These are phyloP conservation scores for Hypoxylon lienhwacheense DNA, from an alignment of 495 filamentous ascomycete genomes.

Conservation along the genomic window DNA sequence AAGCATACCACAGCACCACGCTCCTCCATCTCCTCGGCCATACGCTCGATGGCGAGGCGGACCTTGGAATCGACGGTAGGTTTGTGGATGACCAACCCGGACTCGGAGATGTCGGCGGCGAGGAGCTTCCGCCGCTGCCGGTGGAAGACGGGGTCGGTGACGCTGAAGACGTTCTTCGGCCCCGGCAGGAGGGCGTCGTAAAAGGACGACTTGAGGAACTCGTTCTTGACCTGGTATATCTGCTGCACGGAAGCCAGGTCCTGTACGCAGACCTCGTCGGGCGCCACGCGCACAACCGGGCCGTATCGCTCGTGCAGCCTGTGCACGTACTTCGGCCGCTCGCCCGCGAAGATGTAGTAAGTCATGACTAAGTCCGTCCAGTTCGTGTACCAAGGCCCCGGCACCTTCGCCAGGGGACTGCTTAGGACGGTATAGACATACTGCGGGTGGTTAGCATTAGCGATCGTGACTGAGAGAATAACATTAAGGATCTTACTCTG, in stretches of 20 bases:
- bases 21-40: conserved; percentile 33
- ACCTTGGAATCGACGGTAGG: conserved; percentile 30
- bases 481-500: conserved; percentile 8
- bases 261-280: conserved; percentile 44
- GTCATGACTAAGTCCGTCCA: conserved; percentile 41
- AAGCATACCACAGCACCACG: conserved; percentile 20
- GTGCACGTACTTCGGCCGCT: conserved; percentile 45
- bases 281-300: conserved; percentile 49
- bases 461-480: not conserved
- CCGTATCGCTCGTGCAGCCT: conserved; percentile 49
- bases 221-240: conserved; percentile 45
- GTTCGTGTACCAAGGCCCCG: conserved; percentile 41
- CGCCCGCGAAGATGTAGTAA: conserved; percentile 42
- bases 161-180: conserved; percentile 25
- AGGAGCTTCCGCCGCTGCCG: conserved; percentile 32
- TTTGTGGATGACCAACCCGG: conserved; percentile 17
- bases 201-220: conserved; percentile 30
- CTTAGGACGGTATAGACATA: conserved; percentile 19
- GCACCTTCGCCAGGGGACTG: conserved; percentile 27
- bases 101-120: conserved; percentile 30
- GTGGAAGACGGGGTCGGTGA: conserved; percentile 23
- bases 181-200: conserved; percentile 22
- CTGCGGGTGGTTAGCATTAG: conserved; percentile 12
- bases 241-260: conserved; percentile 42
- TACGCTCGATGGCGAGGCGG: conserved; percentile 26